Conservation (phyloP, 352 stramenopile genomes). For the Pythium phragmitis region DNA sequence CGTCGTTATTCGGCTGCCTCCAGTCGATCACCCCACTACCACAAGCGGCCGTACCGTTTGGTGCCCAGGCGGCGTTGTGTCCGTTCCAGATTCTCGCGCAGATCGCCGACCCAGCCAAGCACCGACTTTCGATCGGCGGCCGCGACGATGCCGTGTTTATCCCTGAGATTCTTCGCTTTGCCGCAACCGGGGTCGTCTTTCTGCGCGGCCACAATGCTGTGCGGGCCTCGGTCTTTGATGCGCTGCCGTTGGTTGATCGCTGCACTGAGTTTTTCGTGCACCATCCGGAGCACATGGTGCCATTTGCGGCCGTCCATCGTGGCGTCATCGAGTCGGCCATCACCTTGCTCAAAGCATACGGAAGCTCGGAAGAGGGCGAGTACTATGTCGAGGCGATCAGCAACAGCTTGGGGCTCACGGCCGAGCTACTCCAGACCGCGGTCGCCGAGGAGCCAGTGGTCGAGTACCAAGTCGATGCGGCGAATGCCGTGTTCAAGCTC, state of each 20-base stretch:
- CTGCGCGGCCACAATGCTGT: slow-evolving; percentile 7
- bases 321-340: slow-evolving; percentile 23
- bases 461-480: slow-evolving; percentile 20
- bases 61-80: slow-evolving; percentile 21
- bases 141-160: slow-evolving; percentile 22
- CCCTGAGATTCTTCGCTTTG: slow-evolving; percentile 20
- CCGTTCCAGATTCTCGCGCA: slow-evolving; percentile 23
- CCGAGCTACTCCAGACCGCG: slow-evolving; percentile 13
- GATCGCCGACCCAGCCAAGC: slow-evolving; percentile 23
- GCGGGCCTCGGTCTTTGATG: slow-evolving; percentile 15
- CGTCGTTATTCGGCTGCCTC: slow-evolving; percentile 22
- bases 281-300: slow-evolving; percentile 14
- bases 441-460: slow-evolving; percentile 9
- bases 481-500: slow-evolving; percentile 18
- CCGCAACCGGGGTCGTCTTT: slow-evolving; percentile 25
- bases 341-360: slow-evolving; percentile 1
- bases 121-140: slow-evolving; percentile 18
- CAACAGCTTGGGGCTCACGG: slow-evolving; percentile 9
- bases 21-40: slow-evolving; percentile 1
- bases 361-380: slow-evolving; percentile 23
- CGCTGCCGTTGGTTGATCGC: slow-evolving; percentile 20
- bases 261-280: slow-evolving; percentile 24
- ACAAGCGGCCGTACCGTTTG: slow-evolving; percentile 4
- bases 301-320: slow-evolving; percentile 23
- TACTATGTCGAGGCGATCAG: slow-evolving; percentile 20